Base-by-base conservation (phyloP, 2,329 filamentous ascomycete genomes). In the Mollisia scopiformis region DNA sequence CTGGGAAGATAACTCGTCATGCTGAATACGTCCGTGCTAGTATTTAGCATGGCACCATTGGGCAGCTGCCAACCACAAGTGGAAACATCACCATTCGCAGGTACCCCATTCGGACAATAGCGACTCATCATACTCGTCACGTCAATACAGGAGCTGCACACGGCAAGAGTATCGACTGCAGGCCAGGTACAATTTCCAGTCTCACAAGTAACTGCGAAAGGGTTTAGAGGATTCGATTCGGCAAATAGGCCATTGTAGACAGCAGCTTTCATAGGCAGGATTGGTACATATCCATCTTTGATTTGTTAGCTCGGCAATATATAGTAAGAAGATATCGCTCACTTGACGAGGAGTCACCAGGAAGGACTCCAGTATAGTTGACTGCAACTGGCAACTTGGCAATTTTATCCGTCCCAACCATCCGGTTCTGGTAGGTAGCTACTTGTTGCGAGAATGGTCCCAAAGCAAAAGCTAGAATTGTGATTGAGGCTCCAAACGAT, bases 161-260 rank as follows among this genome's bases (percentile, higher is more conserved):
- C 46, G 11, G 46, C 55, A 13, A 57, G 55, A 8, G 28, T 57
- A 31, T 46, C 51, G n/a, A 57, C 31, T n/a, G 55, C 33, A 30
- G 55, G 55, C 35, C 49, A 57, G 16, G 55, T 57, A 13, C 55
- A 57, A 21, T 57, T 57, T 51, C 55, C 55, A 1, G 55, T 57
- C 14, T 46, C 43, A 10, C 55, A 57, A 8, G 46, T 30, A 27
- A 47, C 43, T 19, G 47, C 51, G 3, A 47, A 31, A n/a, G 47
- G 55, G 14, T 31, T 33, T 2, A 51, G 23, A 23, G 43, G 43
- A 27, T 47, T 41, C 7, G 55, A 35, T 35, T 57, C 55, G 16
- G 43, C 49, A 39, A 57, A 57, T 11, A 57, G 55, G 10, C 55
- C 55, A 39, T 57, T 46, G 23, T 50, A 57, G 14, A 57, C 46